Evolutionary conservation across 495 filamentous ascomycete species (phyloP).

Genomic region (Hamigera avellanea): DNA sequence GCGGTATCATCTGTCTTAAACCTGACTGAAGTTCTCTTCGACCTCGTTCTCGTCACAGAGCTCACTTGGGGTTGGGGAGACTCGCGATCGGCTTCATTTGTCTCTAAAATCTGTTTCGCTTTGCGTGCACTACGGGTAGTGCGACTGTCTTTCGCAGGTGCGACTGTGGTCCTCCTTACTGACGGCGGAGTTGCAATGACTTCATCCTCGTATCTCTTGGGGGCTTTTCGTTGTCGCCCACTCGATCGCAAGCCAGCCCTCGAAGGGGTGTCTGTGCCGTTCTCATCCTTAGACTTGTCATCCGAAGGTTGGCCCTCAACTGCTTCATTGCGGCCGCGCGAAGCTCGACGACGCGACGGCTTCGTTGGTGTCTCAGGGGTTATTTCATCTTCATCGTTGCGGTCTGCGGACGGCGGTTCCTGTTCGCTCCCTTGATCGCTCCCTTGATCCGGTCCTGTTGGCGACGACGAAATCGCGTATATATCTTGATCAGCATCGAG

Average conservation of each 20-base stretch:
- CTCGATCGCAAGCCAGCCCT: constrained; percentile 22
- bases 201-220: constrained; percentile 25
- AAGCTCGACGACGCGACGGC: constrained; percentile 18
- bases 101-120: constrained; percentile 6
- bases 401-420: constrained; percentile 8
- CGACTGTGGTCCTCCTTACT: constrained; percentile 11
- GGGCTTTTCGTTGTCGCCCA: constrained; percentile 29
- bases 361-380: constrained; percentile 2
- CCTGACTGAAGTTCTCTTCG: constrained; percentile 16
- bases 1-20: constrained; percentile 6
- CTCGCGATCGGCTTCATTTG: neutral
- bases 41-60: constrained; percentile 7
- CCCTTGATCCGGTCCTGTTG: constrained; percentile 1
- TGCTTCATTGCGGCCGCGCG: constrained; percentile 5
- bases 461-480: constrained; percentile 12
- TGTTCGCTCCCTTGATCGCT: constrained; percentile 6
- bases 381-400: constrained; percentile 4
- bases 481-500: constrained; percentile 8
- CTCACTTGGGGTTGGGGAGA: neutral
- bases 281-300: constrained; percentile 1
- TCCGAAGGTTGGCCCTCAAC: neutral
- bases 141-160: constrained; percentile 13
- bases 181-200: constrained; percentile 11
- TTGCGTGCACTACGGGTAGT: constrained; percentile 15
- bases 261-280: constrained; percentile 13